Evolutionary conservation across 495 filamentous ascomycete species (phyloP).

Genomic region (Talaromyces thailandensis): DNA sequence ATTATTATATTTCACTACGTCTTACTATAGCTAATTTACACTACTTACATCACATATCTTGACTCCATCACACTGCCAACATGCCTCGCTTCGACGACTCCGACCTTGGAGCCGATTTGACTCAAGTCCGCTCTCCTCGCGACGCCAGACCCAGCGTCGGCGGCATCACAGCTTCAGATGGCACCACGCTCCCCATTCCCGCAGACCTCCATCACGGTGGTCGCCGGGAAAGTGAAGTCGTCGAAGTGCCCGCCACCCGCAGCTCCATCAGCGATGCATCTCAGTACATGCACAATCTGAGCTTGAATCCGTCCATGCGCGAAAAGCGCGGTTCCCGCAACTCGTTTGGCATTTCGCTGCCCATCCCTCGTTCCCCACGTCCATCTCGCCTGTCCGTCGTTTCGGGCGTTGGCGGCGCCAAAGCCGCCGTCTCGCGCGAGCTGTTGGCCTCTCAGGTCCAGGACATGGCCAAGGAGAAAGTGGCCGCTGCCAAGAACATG

Average conservation of each 20-base stretch:
- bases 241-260: conserved; percentile 64
- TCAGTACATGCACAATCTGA: conserved; percentile 67
- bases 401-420: conserved; percentile 24
- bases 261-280: conserved; percentile 61
- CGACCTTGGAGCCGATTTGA: conserved; percentile 36
- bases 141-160: conserved; percentile 16
- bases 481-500: conserved; percentile 55
- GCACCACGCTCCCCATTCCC: conserved; percentile 38
- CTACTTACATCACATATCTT: not conserved
- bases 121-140: conserved; percentile 17
- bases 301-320: conserved; percentile 55
- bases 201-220: conserved; percentile 17
- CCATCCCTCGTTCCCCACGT: conserved; percentile 65
- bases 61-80: conserved; percentile 5
- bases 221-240: conserved; percentile 31
- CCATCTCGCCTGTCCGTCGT: conserved; percentile 53
- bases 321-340: conserved; percentile 63
- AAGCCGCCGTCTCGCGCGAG: conserved; percentile 50
- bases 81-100: conserved; percentile 58
- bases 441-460: conserved; percentile 67
- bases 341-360: conserved; percentile 69
- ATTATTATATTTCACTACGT: not conserved
- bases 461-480: conserved; percentile 61
- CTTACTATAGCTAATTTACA: not conserved
- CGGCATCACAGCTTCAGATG: conserved; percentile 8